phyloP scores from a whole-genome alignment of 1,284 basidiomycete species.

The Schizophyllum amplum region DNA sequence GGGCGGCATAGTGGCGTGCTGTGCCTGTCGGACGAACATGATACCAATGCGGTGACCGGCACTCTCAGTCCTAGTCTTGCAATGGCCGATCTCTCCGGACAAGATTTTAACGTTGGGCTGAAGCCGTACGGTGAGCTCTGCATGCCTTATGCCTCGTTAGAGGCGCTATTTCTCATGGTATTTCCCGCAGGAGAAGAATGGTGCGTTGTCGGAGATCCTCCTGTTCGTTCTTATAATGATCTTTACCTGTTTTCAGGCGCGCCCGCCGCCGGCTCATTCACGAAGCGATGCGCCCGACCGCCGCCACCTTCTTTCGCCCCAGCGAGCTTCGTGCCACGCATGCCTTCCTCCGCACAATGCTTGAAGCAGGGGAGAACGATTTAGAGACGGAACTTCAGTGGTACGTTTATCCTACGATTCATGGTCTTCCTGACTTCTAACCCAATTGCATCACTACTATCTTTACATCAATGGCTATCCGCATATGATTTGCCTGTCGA shows the following conservation, averaged over 20 bases:
- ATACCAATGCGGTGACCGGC: neutral
- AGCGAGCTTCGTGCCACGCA: neutral
- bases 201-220: too few relatives aligned
- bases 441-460: too few relatives aligned
- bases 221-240: too few relatives aligned
- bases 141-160: neutral
- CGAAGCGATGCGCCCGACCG: neutral
- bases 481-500: too few relatives aligned
- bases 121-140: neutral
- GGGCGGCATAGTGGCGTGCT: neutral
- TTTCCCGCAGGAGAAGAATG: neutral
- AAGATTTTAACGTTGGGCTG: conserved; percentile 2
- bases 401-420: too few relatives aligned
- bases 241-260: neutral
- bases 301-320: neutral
- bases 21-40: neutral
- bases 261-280: neutral
- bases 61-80: conserved; percentile 1
- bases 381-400: neutral
- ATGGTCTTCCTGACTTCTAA: too few relatives aligned
- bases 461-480: too few relatives aligned
- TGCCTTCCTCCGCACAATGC: neutral
- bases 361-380: neutral
- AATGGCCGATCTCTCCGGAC: conserved; percentile 6
- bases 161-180: neutral